phyloP scores from a whole-genome alignment of 768 basidiomycete species.

The Amanita exitialis region DNA sequence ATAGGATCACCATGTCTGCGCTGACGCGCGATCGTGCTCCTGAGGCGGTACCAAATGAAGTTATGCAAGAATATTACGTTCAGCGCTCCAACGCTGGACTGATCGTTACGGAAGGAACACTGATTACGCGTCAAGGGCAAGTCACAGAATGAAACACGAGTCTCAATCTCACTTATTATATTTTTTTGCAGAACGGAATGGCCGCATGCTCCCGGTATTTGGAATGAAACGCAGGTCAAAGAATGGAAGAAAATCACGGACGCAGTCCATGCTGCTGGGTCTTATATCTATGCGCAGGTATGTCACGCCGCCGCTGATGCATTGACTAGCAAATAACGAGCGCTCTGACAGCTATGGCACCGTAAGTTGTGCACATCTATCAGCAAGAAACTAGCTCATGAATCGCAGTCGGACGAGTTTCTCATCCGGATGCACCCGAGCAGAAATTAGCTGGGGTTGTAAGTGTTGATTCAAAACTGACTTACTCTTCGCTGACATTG shows the following conservation, averaged over 20 bases:
- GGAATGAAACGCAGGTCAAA: slow-evolving; percentile 30
- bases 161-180: not conserved
- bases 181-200: slow-evolving; percentile 27
- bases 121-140: slow-evolving; percentile 33
- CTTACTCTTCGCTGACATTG: slow-evolving; percentile 1
- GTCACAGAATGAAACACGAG: not conserved
- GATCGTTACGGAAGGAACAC: slow-evolving; percentile 28
- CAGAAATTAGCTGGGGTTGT: slow-evolving; percentile 26
- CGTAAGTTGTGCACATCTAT: slow-evolving; percentile 14
- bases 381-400: not conserved
- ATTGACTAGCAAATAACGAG: not conserved
- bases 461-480: not conserved
- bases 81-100: slow-evolving; percentile 32
- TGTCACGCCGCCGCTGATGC: not conserved
- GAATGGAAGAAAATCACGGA: slow-evolving; percentile 38
- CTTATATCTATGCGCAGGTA: slow-evolving; percentile 35
- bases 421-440: slow-evolving; percentile 28
- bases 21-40: slow-evolving; percentile 30
- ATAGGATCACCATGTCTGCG: slow-evolving; percentile 29
- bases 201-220: slow-evolving; percentile 35
- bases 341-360: slow-evolving; percentile 23
- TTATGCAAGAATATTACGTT: slow-evolving; percentile 30
- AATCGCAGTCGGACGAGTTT: slow-evolving; percentile 21
- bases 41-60: slow-evolving; percentile 25
- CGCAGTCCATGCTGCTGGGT: slow-evolving; percentile 34